A percentile compares a stretch with the other conserved stretches of the same genome.
phyloP scores from a whole-genome alignment of 495 filamentous ascomycete genomes.

The Daldinia decipiens region DNA sequence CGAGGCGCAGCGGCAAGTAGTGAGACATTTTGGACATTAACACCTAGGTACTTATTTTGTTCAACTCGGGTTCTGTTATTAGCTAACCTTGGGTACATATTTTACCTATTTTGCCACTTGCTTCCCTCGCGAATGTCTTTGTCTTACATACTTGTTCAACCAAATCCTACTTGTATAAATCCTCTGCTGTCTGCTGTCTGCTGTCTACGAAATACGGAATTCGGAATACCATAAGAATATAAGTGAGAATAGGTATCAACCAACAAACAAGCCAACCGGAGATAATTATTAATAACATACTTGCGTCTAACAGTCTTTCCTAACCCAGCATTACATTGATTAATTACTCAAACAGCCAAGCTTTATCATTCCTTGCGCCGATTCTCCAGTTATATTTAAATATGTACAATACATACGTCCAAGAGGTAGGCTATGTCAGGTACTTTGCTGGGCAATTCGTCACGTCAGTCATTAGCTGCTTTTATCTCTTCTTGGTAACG shows the following conservation, averaged over 20 bases:
- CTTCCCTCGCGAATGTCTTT: too few species aligned
- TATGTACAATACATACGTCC: neutral
- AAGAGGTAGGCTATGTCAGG: neutral
- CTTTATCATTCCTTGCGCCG: neutral
- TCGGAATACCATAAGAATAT: too few species aligned
- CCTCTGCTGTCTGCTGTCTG: too few species aligned
- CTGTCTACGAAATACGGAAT: too few species aligned
- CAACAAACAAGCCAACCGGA: neutral
- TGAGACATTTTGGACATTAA: slow-evolving; percentile 27
- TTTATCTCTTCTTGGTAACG: slow-evolving; percentile 36
- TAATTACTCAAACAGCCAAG: neutral
- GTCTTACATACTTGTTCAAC: neutral
- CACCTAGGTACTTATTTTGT: slow-evolving; percentile 15
- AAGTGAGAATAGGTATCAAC: too few species aligned
- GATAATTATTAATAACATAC: neutral
- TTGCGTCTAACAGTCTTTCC: neutral
- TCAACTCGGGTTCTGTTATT: slow-evolving; percentile 10
- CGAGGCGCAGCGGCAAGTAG: slow-evolving; percentile 36
- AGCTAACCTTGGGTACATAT: neutral
- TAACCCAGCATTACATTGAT: too few species aligned
- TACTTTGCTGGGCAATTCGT: neutral
- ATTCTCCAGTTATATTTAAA: neutral
- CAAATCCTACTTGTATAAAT: neutral
- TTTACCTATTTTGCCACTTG: too few species aligned
- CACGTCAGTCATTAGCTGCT: slow-evolving; percentile 25